Evolutionary conservation across 768 basidiomycete genomes (phyloP), one percentile per base, ranked within the genome.

Genomic region (Tylopilus balloui): DNA sequence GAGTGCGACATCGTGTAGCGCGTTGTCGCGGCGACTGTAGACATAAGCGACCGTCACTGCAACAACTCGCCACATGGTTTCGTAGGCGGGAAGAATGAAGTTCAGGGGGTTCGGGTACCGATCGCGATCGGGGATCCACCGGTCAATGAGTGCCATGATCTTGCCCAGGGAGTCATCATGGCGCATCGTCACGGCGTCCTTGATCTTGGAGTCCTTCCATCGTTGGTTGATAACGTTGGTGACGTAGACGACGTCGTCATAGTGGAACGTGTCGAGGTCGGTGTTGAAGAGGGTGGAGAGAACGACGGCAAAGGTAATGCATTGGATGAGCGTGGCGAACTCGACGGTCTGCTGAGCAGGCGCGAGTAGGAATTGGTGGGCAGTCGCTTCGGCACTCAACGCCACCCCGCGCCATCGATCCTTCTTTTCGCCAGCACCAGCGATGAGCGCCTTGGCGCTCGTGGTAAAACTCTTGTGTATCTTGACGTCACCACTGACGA

Each of bases 41-140:
- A 52, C 20, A 15, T 57, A 42, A 1, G 67, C 69, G 48, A 73
- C 62, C 0, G 76, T 73, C 1, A 79, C 59, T 0, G 80, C 81
- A 21, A 83, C 75, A 21, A 85, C 75, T 0, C 81, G 72, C 83
- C 83, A 84, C 50, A 82, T 66, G 0, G 81, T 83, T 53, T 84
- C 83, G 65, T 76, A 85, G 0, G 80, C 66, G 0, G 83, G 83
- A 10, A 84, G 71, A 38, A 84, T 71, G 34, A 77, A 74, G 41
- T 84, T 71, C 0, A 84, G 54, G 0, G 81, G 80, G 2, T 58
- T 58, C 8, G 55, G 50, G n/a, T 56, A 51, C 7, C 31, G 50
- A 0, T 69, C 66, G 3, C 15, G 48, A 1, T 59, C 53, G 27
- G 68, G 65, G 21, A 83, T 51, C 52, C 83, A 74, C 2, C 24